Conservation (phyloP, 2,329 filamentous ascomycete species). For the Exophiala calicioides region DNA sequence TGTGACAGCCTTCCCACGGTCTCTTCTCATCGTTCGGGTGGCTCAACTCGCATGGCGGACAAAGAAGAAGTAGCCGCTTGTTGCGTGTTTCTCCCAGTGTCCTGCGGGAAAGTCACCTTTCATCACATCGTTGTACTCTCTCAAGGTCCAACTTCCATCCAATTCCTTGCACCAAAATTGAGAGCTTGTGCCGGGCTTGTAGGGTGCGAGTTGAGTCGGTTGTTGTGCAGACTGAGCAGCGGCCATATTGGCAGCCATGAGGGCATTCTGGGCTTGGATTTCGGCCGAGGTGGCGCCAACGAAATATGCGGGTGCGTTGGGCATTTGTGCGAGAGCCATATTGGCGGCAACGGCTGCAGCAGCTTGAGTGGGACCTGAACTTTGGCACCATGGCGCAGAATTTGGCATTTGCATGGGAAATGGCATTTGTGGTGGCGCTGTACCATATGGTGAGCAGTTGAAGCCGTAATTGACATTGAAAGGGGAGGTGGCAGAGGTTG, state of each 20-base stretch:
- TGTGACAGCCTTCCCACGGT: background rate
- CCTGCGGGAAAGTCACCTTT: conserved; percentile 29
- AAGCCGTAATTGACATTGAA: conserved; percentile 14
- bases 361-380: conserved; percentile 24
- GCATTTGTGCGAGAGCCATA: conserved; percentile 25
- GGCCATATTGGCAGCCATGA: conserved; percentile 29
- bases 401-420: conserved; percentile 3
- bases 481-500: conserved; percentile 16
- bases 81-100: conserved; percentile 30
- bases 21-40: background rate
- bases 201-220: conserved; percentile 35
- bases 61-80: conserved; percentile 31
- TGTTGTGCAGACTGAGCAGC: conserved; percentile 25
- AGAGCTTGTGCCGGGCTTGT: conserved; percentile 34
- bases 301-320: conserved; percentile 30
- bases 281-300: conserved; percentile 31
- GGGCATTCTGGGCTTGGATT: conserved; percentile 36
- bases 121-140: conserved; percentile 32
- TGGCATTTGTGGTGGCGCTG: conserved; percentile 16
- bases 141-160: conserved; percentile 38
- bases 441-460: conserved; percentile 27
- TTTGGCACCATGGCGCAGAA: conserved; percentile 15
- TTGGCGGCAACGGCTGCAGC: conserved; percentile 29
- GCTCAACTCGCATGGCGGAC: conserved; percentile 25
- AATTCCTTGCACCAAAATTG: conserved; percentile 41